Base-by-base conservation (phyloP, 2,329 filamentous ascomycete genomes). In the Fusarium subglutinans region DNA sequence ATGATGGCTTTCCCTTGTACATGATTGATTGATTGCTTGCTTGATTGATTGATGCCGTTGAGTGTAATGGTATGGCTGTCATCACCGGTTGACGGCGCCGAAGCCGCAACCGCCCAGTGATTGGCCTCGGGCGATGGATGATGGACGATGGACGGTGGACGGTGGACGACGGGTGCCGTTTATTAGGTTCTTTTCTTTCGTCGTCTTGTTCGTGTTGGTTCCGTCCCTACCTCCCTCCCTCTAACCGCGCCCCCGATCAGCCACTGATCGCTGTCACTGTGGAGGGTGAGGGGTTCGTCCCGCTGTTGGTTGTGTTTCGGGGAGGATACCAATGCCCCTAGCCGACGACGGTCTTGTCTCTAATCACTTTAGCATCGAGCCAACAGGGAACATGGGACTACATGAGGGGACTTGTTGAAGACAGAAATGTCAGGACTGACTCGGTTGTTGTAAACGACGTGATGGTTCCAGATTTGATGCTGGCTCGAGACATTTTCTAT, bases 241-340 rank as follows among this genome's bases (percentile, higher is more conserved):
- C 71, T 66, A 77, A 70, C 69, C 64, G 53, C 72, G 58, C 72
- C 45, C 41, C 55, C 62, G 62, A 57, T 71, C 62, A 73, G 63
- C 72, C 61, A 65, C 37, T 59, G 59, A 74, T 74, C 59, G 59
- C 59, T 72, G 63, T 59, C 59, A 62, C 26, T 74, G 63, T 66
- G 72, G 72, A 72, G 71, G 65, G 65, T 51, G 62, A 64, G 69
- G 74, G 69, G 53, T 37, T 48, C 55, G 58, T 66, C 66, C 69
- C 64, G 66, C 69, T 64, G 69, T 67, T 66, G 70, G 73, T 69
- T 75, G 67, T 74, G 76, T 78, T 78, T 78, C 73, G 76, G 73
- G 69, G 65, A 60, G 44, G 50, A 63, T 73, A 64, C 68, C 62
- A 71, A 69, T 77, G 58, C 72, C 75, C 76, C 75, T 74, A 76